A percentile compares a stretch with the other conserved stretches of the same genome.
These are phyloP conservation scores for Myxozyma melibiosi DNA, from an alignment of 805 yeast species.

Conservation along the genomic window DNA sequence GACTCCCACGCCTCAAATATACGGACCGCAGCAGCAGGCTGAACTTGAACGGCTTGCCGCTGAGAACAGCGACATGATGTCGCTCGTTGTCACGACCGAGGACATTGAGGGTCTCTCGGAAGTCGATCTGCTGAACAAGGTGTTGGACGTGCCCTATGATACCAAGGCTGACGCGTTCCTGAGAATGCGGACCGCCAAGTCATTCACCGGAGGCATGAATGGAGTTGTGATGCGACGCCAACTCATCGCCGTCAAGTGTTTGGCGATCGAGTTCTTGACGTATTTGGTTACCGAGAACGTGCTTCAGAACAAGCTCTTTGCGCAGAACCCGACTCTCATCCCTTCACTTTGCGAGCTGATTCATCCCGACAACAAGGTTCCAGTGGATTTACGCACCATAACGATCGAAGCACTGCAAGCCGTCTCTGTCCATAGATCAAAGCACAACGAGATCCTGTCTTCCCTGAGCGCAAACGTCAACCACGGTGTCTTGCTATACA, in stretches of 20 bases:
- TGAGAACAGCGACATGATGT: too few relatives aligned
- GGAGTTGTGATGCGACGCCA: slow-evolving; percentile 58
- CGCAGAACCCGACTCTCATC: slow-evolving; percentile 69
- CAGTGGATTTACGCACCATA: slow-evolving; percentile 56
- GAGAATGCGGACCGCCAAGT: slow-evolving; percentile 66
- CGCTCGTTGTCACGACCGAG: slow-evolving; percentile 57
- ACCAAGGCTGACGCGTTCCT: slow-evolving; percentile 64
- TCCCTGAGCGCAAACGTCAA: slow-evolving; percentile 82
- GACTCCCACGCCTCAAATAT: slow-evolving; percentile 21
- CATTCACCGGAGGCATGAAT: slow-evolving; percentile 64
- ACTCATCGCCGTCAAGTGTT: slow-evolving; percentile 64
- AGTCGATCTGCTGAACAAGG: slow-evolving; percentile 33
- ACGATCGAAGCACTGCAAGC: slow-evolving; percentile 70
- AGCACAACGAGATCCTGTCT: slow-evolving; percentile 76
- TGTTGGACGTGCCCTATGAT: slow-evolving; percentile 53
- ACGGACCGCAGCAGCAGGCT: too few relatives aligned
- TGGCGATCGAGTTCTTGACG: slow-evolving; percentile 65
- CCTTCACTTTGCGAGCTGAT: slow-evolving; percentile 70
- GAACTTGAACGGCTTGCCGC: slow-evolving; percentile 3
- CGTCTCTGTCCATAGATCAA: slow-evolving; percentile 64
- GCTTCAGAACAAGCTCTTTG: slow-evolving; percentile 67
- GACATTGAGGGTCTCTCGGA: slow-evolving; percentile 52
- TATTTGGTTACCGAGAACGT: slow-evolving; percentile 59
- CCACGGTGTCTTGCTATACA: slow-evolving; percentile 79
- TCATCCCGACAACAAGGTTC: slow-evolving; percentile 62